Evolutionary conservation across 106 monocot species (phyloP).

Genomic region (Xerophyta viscosa): DNA sequence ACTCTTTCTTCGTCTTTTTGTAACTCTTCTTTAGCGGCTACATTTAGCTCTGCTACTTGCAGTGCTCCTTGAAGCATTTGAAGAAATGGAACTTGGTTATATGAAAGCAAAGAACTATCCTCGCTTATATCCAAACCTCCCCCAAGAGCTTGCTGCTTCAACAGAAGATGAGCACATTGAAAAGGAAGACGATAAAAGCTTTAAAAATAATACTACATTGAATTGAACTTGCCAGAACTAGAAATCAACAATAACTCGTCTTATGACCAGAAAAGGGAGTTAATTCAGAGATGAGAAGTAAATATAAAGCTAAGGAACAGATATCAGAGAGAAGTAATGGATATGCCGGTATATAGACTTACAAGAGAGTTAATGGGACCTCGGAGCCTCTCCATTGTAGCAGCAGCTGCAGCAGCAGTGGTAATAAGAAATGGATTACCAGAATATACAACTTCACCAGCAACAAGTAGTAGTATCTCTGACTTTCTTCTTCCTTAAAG

Average conservation of each 20-base stretch:
- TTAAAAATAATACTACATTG: no score
- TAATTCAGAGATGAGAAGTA: no score
- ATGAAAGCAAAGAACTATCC: background rate
- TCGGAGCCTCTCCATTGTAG: background rate
- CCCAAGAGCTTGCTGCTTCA: background rate
- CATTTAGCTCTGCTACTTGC: slow-evolving; percentile 3
- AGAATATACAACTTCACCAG: no score
- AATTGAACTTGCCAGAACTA: background rate
- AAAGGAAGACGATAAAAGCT: no score
- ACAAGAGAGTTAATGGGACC: slow-evolving; percentile 4
- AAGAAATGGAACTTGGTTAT: slow-evolving; percentile 41
- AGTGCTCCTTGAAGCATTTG: slow-evolving; percentile 45
- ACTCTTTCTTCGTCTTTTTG: slow-evolving; percentile 9
- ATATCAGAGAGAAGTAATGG: background rate
- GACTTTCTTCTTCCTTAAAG: no score
- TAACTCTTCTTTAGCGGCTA: background rate
- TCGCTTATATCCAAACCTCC: background rate
- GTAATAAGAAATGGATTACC: no score
- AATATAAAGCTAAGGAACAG: no score
- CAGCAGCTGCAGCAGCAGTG: background rate
- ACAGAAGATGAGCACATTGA: background rate
- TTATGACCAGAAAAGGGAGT: background rate
- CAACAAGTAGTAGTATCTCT: background rate
- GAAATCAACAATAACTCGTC: background rate
- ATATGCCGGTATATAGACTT: no score